Base-by-base conservation (phyloP, 768 basidiomycete genomes). In the Lyophyllum atratum region DNA sequence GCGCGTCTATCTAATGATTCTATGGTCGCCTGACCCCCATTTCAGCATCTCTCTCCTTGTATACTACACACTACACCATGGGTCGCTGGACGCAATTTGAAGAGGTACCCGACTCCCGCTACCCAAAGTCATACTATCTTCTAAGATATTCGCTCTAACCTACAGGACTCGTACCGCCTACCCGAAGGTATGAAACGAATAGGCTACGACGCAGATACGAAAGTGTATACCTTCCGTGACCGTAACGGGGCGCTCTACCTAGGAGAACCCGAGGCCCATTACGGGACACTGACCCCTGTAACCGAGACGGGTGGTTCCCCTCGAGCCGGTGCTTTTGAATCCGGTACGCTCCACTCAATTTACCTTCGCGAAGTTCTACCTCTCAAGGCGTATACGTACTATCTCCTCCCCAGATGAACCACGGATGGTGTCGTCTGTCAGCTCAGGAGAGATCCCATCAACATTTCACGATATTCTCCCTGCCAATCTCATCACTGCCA, bases 381-480 rank as follows among this genome's bases (percentile, higher is more conserved):
- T 40, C 22, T 39, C 15, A 26, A 45, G 55, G 29, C 29, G 28
- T n/a, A n/a, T 39, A 37, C 17, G 34, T 31, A 49, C 31, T 26
- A 39, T 42, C 42, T 52, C 43, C 47, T 21, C 11, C 29, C 5
- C 10, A 51, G 64, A 63, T 9, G 25, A 47, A 33, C 33, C 22
- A 31, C 58, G 31, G 19, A 51, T 58, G 2, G 29, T 52, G 6
- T 45, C 51, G 3, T 6, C 56, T 15, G 61, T 52, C 46, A 47
- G 43, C 14, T n/a, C 42, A 24, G 24, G 62, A 64, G 12, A 45
- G 47, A 25, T 22, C 49, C 58, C 68, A 37, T 65, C 70, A 43
- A 77, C 80, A 5, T 84, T 84, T 60, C 70, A 71, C 34, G 79
- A 83, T 39, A 76, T 84, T n/a, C 69, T 84, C 10, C 79, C 83